phyloP scores from a whole-genome alignment of 2,329 filamentous ascomycete species.

The Penicillium sp. region DNA sequence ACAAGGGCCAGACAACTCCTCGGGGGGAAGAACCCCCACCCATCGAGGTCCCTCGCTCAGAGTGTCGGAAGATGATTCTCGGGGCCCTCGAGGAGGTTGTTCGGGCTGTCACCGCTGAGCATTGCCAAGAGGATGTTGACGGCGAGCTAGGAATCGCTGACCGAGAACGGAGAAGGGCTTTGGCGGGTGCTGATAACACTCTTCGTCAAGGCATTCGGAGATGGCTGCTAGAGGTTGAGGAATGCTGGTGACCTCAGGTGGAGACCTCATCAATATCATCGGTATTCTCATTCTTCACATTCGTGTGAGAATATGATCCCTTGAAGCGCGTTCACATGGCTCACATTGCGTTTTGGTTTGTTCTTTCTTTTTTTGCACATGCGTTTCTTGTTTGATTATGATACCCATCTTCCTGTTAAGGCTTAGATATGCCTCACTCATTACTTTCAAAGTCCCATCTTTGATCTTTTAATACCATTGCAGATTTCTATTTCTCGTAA shows the following conservation, averaged over 20 bases:
- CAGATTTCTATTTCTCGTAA: constrained; percentile 6
- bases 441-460: not conserved
- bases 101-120: constrained; percentile 56
- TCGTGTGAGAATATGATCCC: not conserved
- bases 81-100: constrained; percentile 62
- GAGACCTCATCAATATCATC: constrained; percentile 4
- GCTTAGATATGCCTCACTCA: not conserved
- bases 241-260: constrained; percentile 39
- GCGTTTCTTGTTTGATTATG: constrained; percentile 25
- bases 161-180: constrained; percentile 38
- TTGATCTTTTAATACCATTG: constrained; percentile 1
- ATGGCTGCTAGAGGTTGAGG: constrained; percentile 58
- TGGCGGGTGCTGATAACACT: constrained; percentile 52
- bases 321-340: not conserved
- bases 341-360: constrained; percentile 3
- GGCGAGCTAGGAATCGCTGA: constrained; percentile 37
- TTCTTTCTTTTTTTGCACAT: constrained; percentile 20
- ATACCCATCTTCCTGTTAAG: constrained; percentile 26
- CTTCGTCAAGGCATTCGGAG: constrained; percentile 60
- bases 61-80: constrained; percentile 59
- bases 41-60: constrained; percentile 53
- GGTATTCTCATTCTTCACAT: not conserved
- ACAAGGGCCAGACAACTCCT: constrained; percentile 29
- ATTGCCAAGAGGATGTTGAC: constrained; percentile 46
- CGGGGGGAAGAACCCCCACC: constrained; percentile 37